Percentiles rank a stretch among this genome's conserved stretches.
These are phyloP conservation scores for Logfia minima DNA, from an alignment of 129 eudicot species.

Conservation along the genomic window DNA sequence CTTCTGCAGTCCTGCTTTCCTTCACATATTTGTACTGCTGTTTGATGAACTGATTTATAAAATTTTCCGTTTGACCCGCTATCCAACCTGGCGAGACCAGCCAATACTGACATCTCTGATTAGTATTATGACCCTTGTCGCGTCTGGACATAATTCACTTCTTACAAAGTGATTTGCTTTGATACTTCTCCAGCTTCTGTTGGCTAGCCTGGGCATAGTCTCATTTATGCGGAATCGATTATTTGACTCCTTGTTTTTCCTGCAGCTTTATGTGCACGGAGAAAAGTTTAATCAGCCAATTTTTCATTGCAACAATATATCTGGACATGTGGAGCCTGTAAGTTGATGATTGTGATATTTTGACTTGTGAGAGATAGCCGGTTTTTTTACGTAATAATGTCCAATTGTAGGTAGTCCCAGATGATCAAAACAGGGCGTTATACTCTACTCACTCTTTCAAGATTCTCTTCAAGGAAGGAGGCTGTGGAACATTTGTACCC, in stretches of 20 bases:
- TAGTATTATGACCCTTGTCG: neutral
- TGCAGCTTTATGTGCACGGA: slow-evolving; percentile 77
- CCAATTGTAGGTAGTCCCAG: slow-evolving; percentile 79
- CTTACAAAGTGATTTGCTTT: neutral
- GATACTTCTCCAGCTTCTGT: neutral
- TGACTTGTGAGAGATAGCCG: neutral
- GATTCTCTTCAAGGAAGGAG: slow-evolving; percentile 96
- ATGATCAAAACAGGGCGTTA: slow-evolving; percentile 65
- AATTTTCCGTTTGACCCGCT: neutral
- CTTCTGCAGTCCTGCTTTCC: neutral
- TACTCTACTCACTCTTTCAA: slow-evolving; percentile 87
- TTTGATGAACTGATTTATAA: neutral
- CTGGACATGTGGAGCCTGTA: slow-evolving; percentile 96
- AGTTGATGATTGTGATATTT: slow-evolving; percentile 30
- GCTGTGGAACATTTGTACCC: slow-evolving; percentile 95
- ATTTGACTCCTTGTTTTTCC: slow-evolving; percentile 6
- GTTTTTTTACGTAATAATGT: slow-evolving; percentile 10
- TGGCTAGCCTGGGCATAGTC: neutral
- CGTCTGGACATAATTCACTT: neutral
- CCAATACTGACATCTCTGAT: neutral
- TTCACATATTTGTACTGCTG: neutral
- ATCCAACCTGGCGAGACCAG: neutral
- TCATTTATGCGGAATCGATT: neutral
- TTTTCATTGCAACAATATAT: slow-evolving; percentile 84
- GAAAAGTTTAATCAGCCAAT: slow-evolving; percentile 95